Conservation (phyloP, 345 rosid genomes). For the Bruguiera sexangula region DNA sequence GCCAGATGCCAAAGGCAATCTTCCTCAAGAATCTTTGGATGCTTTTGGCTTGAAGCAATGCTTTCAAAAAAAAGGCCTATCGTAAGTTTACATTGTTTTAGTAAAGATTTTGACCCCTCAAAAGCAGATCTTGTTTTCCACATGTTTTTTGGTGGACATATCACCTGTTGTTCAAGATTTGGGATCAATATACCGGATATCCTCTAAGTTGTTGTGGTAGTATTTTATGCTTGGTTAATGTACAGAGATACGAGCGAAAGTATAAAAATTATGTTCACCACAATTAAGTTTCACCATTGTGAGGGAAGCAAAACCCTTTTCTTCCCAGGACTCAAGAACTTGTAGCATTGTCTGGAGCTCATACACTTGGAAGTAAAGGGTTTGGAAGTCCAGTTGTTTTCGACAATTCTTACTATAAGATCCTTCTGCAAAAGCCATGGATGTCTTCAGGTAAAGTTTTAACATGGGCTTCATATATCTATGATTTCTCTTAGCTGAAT, state of each 20-base stretch:
- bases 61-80: slow-evolving; percentile 79
- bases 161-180: too few relatives aligned
- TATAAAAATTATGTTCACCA: neutral
- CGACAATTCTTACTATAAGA: slow-evolving; percentile 80
- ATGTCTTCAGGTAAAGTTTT: slow-evolving; percentile 48
- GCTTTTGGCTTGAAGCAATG: slow-evolving; percentile 70
- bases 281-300: neutral
- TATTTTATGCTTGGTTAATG: too few relatives aligned
- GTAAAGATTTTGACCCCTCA: neutral
- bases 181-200: too few relatives aligned
- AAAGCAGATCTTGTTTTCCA: neutral
- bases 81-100: slow-evolving; percentile 50
- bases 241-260: neutral
- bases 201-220: too few relatives aligned
- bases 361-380: slow-evolving; percentile 86
- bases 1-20: slow-evolving; percentile 81
- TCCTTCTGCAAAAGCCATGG: slow-evolving; percentile 90
- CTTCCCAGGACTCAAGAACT: slow-evolving; percentile 64
- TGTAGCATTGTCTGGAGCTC: slow-evolving; percentile 86
- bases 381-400: slow-evolving; percentile 70
- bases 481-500: neutral
- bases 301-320: neutral
- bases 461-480: neutral
- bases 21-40: slow-evolving; percentile 70
- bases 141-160: neutral